Evolutionary conservation across 179 eudicot species (phyloP).

Genomic region (Actinidia chinensis): DNA sequence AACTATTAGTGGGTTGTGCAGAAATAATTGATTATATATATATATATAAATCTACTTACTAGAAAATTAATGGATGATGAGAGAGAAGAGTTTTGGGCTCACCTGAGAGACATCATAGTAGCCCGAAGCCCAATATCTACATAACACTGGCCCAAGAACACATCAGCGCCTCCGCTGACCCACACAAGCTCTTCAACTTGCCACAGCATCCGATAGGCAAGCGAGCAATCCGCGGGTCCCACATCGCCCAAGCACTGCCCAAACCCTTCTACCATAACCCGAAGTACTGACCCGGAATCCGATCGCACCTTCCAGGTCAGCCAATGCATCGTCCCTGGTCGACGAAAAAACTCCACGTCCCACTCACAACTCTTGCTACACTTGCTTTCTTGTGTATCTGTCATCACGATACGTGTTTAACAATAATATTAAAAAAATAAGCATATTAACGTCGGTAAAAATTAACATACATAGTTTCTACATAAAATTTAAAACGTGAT

Average conservation of each 20-base stretch:
- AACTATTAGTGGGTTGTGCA: no score
- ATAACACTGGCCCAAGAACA: constrained; percentile 72
- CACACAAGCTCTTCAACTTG: constrained; percentile 58
- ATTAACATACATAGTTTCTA: no score
- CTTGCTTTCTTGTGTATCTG: no score
- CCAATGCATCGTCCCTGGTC: constrained; percentile 64
- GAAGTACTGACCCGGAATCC: constrained; percentile 55
- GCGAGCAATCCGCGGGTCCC: constrained; percentile 48
- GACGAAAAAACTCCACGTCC: constrained; percentile 56
- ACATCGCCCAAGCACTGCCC: constrained; percentile 79
- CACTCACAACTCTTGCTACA: constrained; percentile 46
- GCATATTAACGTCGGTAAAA: no score
- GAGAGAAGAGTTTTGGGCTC: neutral
- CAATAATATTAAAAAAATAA: no score
- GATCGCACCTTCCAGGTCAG: constrained; percentile 38
- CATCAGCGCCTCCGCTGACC: constrained; percentile 42
- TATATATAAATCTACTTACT: no score
- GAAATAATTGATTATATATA: no score
- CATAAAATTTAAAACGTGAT: no score
- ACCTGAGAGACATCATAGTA: constrained; percentile 52
- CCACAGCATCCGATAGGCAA: constrained; percentile 58
- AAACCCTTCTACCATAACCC: constrained; percentile 68
- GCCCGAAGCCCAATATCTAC: constrained; percentile 79
- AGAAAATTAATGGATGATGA: neutral
- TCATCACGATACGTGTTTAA: no score